Conservation (phyloP, 2,329 filamentous ascomycete species). For the Cytospora piceicola region DNA sequence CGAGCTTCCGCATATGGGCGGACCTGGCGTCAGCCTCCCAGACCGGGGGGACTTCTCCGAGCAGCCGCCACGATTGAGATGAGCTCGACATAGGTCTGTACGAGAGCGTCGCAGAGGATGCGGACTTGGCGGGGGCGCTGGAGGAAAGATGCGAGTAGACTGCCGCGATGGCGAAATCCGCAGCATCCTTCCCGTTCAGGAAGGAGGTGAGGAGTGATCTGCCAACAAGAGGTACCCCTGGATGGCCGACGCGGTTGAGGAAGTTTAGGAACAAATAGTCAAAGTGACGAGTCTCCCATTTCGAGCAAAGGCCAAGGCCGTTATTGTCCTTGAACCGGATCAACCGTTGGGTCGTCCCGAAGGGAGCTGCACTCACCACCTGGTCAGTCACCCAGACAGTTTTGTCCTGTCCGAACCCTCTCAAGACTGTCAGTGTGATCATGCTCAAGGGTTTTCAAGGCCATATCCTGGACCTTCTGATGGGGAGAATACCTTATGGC, state of each 20-base stretch:
- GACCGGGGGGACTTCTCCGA: not conserved
- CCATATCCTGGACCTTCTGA: not conserved
- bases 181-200: not conserved
- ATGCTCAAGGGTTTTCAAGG: not conserved
- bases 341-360: not conserved
- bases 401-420: not conserved
- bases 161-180: conserved; percentile 8
- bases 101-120: conserved; percentile 12
- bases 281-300: conserved; percentile 6
- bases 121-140: not conserved
- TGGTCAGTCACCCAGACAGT: not conserved
- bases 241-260: not conserved
- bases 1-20: not conserved
- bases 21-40: conserved; percentile 1
- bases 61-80: not conserved
- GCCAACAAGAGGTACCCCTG: no score
- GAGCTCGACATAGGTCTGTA: not conserved
- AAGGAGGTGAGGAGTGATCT: conserved; percentile 4
- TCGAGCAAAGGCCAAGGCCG: conserved; percentile 17
- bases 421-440: not conserved
- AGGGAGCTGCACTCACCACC: not conserved
- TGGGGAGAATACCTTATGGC: not conserved
- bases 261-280: conserved; percentile 14
- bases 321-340: not conserved
- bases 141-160: not conserved